Evolutionary conservation across 2,329 filamentous ascomycete species (phyloP).

Genomic region (Cadophora gregata): DNA sequence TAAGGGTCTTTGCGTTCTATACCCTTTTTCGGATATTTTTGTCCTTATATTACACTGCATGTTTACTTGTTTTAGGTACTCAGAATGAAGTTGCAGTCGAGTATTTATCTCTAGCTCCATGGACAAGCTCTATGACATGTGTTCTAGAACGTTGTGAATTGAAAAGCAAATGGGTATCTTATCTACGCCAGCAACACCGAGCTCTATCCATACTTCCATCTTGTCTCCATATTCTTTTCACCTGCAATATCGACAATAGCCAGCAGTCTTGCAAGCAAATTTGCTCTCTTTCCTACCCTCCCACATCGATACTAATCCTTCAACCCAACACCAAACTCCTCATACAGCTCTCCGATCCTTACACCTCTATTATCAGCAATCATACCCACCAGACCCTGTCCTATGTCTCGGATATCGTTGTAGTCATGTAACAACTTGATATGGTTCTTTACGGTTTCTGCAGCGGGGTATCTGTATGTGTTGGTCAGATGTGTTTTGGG

Average conservation of each 20-base stretch:
- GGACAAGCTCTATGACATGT: background rate
- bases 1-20: constrained; percentile 17
- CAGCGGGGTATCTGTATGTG: constrained; percentile 38
- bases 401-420: constrained; percentile 74
- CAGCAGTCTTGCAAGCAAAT: background rate
- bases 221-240: background rate
- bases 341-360: constrained; percentile 44
- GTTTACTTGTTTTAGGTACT: background rate
- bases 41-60: background rate
- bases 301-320: constrained; percentile 36
- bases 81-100: background rate
- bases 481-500: constrained; percentile 1
- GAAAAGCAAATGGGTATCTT: constrained; percentile 38
- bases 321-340: constrained; percentile 44
- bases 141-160: background rate
- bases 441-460: constrained; percentile 63
- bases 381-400: constrained; percentile 68
- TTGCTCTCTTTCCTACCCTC: background rate
- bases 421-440: constrained; percentile 71
- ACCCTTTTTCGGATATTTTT: background rate
- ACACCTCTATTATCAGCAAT: constrained; percentile 69
- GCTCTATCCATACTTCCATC: background rate
- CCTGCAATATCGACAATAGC: background rate
- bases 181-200: constrained; percentile 17
- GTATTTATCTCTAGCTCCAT: too few relatives aligned